Percentiles rank a stretch among this genome's conserved stretches.
Conservation (phyloP, 345 rosid genomes). For the Laguncularia racemosa region DNA sequence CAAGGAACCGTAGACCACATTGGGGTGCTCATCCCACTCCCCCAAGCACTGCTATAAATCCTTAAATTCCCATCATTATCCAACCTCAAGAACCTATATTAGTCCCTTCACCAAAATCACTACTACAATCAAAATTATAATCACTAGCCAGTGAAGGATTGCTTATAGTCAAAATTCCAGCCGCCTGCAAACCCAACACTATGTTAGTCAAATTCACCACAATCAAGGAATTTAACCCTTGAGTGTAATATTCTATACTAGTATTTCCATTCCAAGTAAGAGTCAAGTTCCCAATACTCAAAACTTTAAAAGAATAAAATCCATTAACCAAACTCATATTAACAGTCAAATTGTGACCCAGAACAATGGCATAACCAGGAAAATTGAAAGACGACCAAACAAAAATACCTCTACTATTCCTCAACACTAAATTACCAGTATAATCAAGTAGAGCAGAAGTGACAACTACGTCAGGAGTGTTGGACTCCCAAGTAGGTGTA, state of each 20-base stretch:
- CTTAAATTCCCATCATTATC: constrained; percentile 61
- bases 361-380: constrained; percentile 36
- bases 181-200: constrained; percentile 26
- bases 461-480: constrained; percentile 31
- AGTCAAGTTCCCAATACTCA: constrained; percentile 32
- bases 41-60: constrained; percentile 33
- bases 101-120: constrained; percentile 47
- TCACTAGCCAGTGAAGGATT: constrained; percentile 22
- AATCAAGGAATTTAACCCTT: constrained; percentile 37
- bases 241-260: constrained; percentile 34
- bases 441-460: constrained; percentile 44
- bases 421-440: constrained; percentile 37
- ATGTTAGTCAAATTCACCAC: constrained; percentile 36
- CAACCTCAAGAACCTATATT: constrained; percentile 47
- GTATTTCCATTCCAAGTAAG: constrained; percentile 37
- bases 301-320: constrained; percentile 33
- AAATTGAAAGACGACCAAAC: constrained; percentile 63
- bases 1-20: constrained; percentile 55
- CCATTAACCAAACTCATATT: constrained; percentile 34
- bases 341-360: constrained; percentile 1
- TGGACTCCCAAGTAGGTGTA: constrained; percentile 43
- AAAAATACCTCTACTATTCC: neutral
- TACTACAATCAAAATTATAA: constrained; percentile 34
- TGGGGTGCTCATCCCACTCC: constrained; percentile 13
- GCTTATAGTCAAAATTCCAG: constrained; percentile 36